phyloP scores from a whole-genome alignment of 345 rosid species.

The Leavenworthia alabamica region DNA sequence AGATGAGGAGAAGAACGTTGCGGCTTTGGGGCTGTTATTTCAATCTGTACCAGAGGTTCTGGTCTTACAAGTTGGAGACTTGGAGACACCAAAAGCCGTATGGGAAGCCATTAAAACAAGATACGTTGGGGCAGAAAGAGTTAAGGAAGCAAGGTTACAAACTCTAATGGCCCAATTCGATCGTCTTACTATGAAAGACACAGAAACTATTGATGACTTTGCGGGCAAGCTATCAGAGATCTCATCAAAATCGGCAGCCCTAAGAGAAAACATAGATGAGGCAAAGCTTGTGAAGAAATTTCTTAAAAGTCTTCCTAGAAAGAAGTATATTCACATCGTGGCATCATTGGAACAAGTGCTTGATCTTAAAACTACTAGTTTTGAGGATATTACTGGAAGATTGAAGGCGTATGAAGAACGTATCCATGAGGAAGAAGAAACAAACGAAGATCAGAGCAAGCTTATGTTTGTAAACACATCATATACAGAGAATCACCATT shows the following conservation, averaged over 20 bases:
- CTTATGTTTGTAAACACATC: no score
- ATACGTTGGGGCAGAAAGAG: no score
- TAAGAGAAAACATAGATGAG: not conserved
- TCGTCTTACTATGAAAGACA: no score
- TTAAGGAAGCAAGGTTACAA: no score
- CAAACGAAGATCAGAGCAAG: not conserved
- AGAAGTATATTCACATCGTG: not conserved
- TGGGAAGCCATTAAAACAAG: no score
- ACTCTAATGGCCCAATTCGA: no score
- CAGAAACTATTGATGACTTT: not conserved
- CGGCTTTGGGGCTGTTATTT: no score
- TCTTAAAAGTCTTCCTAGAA: not conserved
- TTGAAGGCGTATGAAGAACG: not conserved
- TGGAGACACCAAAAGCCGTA: no score
- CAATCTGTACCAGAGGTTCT: no score
- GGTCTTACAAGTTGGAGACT: no score
- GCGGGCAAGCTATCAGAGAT: not conserved
- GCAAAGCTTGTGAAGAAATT: not conserved
- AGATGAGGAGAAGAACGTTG: no score
- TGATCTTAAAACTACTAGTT: not conserved
- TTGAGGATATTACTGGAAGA: not conserved
- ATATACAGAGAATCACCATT: no score
- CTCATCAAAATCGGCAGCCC: fast-evolving
- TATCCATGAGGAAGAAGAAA: fast-evolving
- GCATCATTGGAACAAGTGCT: not conserved